Conservation (phyloP, 2,329 filamentous ascomycete species). For the Rhynchosporium agropyri region DNA sequence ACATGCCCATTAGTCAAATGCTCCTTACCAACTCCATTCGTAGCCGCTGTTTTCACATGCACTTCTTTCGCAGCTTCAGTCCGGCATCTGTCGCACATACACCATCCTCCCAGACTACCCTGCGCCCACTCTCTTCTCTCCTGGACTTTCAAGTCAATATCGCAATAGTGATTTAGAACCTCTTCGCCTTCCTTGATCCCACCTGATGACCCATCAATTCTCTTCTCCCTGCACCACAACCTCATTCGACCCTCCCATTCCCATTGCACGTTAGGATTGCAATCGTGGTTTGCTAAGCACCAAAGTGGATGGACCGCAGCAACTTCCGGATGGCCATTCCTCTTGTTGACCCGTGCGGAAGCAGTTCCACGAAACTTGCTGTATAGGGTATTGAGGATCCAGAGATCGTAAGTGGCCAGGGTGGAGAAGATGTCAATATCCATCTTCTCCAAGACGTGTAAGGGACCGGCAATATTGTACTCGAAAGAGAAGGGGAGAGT, state of each 20-base stretch:
- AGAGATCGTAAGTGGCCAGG: constrained; percentile 65
- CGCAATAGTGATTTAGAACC: constrained; percentile 92
- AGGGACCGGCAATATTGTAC: constrained; percentile 71
- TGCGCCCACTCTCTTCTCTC: constrained; percentile 86
- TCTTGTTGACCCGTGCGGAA: constrained; percentile 75
- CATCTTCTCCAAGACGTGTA: constrained; percentile 83
- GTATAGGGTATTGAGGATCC: constrained; percentile 90
- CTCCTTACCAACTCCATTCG: constrained; percentile 4
- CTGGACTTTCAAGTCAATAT: constrained; percentile 75
- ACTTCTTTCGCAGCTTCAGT: constrained; percentile 60
- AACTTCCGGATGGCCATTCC: constrained; percentile 83
- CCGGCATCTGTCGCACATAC: constrained; percentile 81
- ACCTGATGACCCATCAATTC: constrained; percentile 55
- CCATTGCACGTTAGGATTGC: constrained; percentile 93
- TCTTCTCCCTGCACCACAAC: constrained; percentile 63
- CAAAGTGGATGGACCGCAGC: constrained; percentile 93
- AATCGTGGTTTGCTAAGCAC: constrained; percentile 96
- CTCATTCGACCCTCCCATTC: constrained; percentile 84
- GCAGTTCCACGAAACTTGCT: constrained; percentile 93
- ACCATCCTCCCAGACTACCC: constrained; percentile 85
- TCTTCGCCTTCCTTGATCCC: constrained; percentile 81
- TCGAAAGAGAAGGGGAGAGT: constrained; percentile 79
- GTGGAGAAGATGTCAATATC: constrained; percentile 73
- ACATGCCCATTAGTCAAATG: constrained; percentile 9
- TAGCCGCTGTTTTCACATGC: constrained; percentile 12